Evolutionary conservation across 1,284 basidiomycete species (phyloP), one percentile per base, ranked within the genome.

Genomic region (Puccinia hordei): DNA sequence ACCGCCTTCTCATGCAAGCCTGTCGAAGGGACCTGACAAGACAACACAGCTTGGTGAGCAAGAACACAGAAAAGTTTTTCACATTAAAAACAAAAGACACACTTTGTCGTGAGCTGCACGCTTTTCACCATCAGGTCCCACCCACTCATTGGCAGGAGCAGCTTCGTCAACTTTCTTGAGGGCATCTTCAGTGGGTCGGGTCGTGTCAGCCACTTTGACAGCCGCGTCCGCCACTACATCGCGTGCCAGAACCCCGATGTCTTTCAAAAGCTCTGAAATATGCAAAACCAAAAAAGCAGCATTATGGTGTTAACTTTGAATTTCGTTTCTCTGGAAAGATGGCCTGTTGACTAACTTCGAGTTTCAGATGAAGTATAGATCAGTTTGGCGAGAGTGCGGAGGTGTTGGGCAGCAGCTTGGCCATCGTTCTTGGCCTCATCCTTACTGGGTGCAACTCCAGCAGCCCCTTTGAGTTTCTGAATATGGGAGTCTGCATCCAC

Each of bases 341-440:
- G 15, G 9, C 94, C 49, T 89, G 89, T 77, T 49, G 94, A 86
- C 73, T 95, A 90, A 86, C 97, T 97, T 84, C 94, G 92, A 53
- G 93, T 91, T 87, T 97, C 95, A 0, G 91, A 91, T 87, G 96
- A 97, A 85, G 94, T 95, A 82, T 93, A 88, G 84, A 97, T 89
- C 83, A 97, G 91, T 81, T 85, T 85, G 65, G 82, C 85, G 71
- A 97, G 89, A 0, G 93, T 94, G 82, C 93, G 91, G n/a, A 97
- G 89, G 86, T 97, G 92, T 80, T 89, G 88, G 65, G 91, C 89
- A 22, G 93, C 94, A n/a, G 77, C 77, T 75, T 75, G 80, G 33
- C 80, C 80, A 41, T 80, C 77, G 17, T 71, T 72, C 33, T 80
- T 80, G 15, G 77, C 69, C 51, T 80, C 77, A 55, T 80, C 77